Percentiles rank a stretch among this genome's conserved stretches.
Conservation (phyloP, 768 basidiomycete species). For the Coprinellus aureogranulatus region DNA sequence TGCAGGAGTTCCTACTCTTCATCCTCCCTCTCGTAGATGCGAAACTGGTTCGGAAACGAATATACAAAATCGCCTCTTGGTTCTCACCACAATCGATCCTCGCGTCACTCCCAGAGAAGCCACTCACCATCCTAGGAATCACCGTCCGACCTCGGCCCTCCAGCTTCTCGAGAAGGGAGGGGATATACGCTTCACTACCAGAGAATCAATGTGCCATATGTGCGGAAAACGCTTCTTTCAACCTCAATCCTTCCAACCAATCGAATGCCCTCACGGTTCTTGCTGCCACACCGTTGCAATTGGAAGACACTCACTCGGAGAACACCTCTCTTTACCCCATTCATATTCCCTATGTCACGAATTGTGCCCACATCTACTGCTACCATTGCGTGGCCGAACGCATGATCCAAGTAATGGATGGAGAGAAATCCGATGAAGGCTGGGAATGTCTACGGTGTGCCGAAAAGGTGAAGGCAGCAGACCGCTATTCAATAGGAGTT, state of each 20-base stretch:
- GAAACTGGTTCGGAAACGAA: conserved; percentile 57
- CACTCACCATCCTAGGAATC: conserved; percentile 10
- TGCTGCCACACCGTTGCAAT: conserved; percentile 18
- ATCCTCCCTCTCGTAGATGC: conserved; percentile 81
- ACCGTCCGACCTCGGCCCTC: neutral
- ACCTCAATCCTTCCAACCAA: conserved; percentile 53
- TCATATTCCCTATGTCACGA: conserved; percentile 78
- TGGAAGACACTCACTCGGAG: conserved; percentile 15
- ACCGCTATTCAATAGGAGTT: conserved; percentile 52
- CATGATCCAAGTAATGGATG: conserved; percentile 71
- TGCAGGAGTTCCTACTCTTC: conserved; percentile 92
- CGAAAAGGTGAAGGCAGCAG: conserved; percentile 59
- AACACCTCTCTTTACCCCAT: conserved; percentile 64
- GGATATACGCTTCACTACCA: conserved; percentile 70
- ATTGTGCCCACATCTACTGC: conserved; percentile 86
- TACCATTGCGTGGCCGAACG: conserved; percentile 89
- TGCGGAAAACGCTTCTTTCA: conserved; percentile 67
- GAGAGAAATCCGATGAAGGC: conserved; percentile 49
- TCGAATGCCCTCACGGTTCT: conserved; percentile 46
- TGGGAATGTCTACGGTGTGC: conserved; percentile 89
- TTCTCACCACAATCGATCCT: conserved; percentile 28
- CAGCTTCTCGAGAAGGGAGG: conserved; percentile 31
- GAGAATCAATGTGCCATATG: conserved; percentile 88
- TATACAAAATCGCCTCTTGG: conserved; percentile 37
- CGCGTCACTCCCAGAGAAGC: conserved; percentile 26